Percentiles rank a stretch among this genome's conserved stretches.
These are phyloP conservation scores for Phytophthora agathidicida DNA, from an alignment of 352 stramenopile species.

Conservation along the genomic window DNA sequence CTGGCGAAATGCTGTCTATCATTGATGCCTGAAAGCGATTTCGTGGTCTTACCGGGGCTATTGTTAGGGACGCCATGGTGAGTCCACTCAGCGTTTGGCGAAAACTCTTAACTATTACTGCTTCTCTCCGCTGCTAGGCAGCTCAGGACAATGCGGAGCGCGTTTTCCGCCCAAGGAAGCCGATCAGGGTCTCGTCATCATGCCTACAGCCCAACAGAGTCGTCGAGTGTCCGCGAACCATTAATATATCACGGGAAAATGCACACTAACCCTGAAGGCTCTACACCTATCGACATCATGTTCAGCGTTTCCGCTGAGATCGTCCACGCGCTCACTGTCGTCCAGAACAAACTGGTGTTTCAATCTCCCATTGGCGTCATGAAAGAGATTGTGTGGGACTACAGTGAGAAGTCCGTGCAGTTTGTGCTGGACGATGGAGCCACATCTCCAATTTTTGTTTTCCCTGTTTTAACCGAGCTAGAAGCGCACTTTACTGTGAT, in stretches of 20 bases:
- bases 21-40: neutral
- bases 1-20: neutral
- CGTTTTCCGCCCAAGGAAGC: slow-evolving; percentile 1
- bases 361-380: slow-evolving; percentile 43
- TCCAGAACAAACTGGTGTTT: slow-evolving; percentile 47
- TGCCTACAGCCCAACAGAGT: slow-evolving; percentile 10
- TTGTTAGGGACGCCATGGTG: slow-evolving; percentile 8
- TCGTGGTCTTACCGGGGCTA: slow-evolving; percentile 6
- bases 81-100: too few species aligned
- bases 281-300: slow-evolving; percentile 40
- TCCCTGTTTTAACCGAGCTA: slow-evolving; percentile 46
- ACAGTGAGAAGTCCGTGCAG: slow-evolving; percentile 61
- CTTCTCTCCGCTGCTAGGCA: slow-evolving; percentile 3
- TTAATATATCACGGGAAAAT: slow-evolving; percentile 58
- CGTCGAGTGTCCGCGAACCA: slow-evolving; percentile 30
- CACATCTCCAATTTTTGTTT: slow-evolving; percentile 46
- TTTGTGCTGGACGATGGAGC: slow-evolving; percentile 48
- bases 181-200: slow-evolving; percentile 6
- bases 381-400: slow-evolving; percentile 74
- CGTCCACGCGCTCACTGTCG: slow-evolving; percentile 42
- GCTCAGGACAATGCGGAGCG: slow-evolving; percentile 11
- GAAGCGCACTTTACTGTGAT: slow-evolving; percentile 48
- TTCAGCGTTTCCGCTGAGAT: slow-evolving; percentile 47
- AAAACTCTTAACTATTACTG: too few species aligned
- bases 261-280: slow-evolving; percentile 9